Percentiles rank a stretch among this genome's conserved stretches.
Conservation (phyloP, 768 basidiomycete species). For the Trametopsis cervina region DNA sequence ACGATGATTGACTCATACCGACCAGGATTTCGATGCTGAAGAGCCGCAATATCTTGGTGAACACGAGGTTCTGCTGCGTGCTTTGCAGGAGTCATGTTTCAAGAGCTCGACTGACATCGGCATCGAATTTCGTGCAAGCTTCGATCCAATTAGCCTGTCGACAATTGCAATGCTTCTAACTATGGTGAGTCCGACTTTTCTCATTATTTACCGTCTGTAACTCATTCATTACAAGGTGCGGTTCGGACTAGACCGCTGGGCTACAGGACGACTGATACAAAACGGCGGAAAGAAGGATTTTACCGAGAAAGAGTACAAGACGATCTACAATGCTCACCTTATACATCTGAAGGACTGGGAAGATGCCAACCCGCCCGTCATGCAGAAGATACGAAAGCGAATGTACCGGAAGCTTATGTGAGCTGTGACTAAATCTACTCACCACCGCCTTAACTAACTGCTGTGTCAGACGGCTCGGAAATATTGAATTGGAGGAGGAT, state of each 20-base stretch:
- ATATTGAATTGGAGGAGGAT: no score
- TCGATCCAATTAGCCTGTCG: background rate
- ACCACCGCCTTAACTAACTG: no score
- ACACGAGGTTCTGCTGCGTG: background rate
- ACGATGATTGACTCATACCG: background rate
- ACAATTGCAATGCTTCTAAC: background rate
- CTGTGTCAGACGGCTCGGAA: no score
- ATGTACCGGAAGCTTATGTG: conserved; percentile 2
- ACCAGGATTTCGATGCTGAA: background rate
- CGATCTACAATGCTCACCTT: background rate
- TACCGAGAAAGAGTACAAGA: background rate
- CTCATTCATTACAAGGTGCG: background rate
- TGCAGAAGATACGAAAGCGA: background rate
- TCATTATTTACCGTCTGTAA: background rate
- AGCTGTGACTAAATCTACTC: no score
- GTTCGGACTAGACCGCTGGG: background rate
- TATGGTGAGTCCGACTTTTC: background rate
- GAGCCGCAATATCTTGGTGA: background rate
- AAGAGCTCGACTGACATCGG: background rate
- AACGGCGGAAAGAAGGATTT: no score
- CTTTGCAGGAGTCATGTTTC: background rate
- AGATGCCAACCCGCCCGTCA: background rate
- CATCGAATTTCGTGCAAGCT: background rate
- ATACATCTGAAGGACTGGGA: conserved; percentile 2
- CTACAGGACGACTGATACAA: background rate